Evolutionary conservation across 2,329 filamentous ascomycete genomes (phyloP).

Genomic region (Phialemonium atrogriseum): DNA sequence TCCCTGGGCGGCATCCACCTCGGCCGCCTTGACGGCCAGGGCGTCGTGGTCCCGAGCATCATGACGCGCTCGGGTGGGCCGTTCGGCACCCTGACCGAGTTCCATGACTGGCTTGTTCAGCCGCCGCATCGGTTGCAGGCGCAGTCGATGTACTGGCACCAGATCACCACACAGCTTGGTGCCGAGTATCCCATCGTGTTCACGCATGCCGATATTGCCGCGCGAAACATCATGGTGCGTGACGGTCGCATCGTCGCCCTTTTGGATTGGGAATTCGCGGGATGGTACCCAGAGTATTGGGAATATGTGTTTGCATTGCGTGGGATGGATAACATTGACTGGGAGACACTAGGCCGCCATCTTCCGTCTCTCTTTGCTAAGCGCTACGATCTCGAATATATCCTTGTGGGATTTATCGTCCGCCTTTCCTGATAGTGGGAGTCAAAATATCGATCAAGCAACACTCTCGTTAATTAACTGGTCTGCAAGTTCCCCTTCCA

Average conservation of each 20-base stretch:
- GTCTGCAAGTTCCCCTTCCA: no score
- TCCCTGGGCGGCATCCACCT: constrained; percentile 10
- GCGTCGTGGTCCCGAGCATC: constrained; percentile 13
- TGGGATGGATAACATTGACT: constrained; percentile 1
- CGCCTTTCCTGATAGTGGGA: background rate
- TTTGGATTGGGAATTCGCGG: constrained; percentile 38
- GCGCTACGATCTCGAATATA: constrained; percentile 1
- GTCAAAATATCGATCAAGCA: no score
- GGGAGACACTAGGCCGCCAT: background rate
- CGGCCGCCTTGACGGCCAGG: constrained; percentile 15
- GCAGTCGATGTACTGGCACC: constrained; percentile 13
- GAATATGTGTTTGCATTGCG: constrained; percentile 18
- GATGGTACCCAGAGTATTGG: constrained; percentile 38
- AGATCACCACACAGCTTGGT: constrained; percentile 15
- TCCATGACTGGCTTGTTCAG: constrained; percentile 17
- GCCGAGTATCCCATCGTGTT: constrained; percentile 24
- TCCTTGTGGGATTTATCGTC: background rate
- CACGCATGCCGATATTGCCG: constrained; percentile 41
- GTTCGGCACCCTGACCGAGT: constrained; percentile 10
- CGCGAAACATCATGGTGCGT: constrained; percentile 33
- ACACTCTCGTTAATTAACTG: no score
- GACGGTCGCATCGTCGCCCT: constrained; percentile 30
- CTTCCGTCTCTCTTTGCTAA: constrained; percentile 1
- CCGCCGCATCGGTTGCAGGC: constrained; percentile 8
- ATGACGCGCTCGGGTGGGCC: constrained; percentile 14